phyloP scores from a whole-genome alignment of 1,284 basidiomycete species.

The Violaceomyces palustris region DNA sequence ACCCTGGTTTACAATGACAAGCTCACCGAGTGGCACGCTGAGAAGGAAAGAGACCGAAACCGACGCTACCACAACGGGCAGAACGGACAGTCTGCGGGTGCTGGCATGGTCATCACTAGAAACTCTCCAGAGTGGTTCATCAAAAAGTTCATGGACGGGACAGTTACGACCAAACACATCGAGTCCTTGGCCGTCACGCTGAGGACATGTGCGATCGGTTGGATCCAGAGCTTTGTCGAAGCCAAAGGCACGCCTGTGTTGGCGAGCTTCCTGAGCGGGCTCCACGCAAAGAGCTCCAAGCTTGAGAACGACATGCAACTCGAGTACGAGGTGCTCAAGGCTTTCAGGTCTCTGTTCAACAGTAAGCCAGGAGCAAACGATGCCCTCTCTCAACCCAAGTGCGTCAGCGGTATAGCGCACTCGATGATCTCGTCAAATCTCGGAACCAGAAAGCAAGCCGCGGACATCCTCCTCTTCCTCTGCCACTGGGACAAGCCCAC shows the following conservation, averaged over 20 bases:
- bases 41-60: constrained; percentile 39
- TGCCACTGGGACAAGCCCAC: constrained; percentile 56
- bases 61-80: constrained; percentile 52
- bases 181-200: constrained; percentile 72
- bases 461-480: constrained; percentile 66
- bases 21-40: constrained; percentile 68
- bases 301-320: constrained; percentile 64
- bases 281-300: constrained; percentile 44
- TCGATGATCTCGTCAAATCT: constrained; percentile 80
- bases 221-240: constrained; percentile 57
- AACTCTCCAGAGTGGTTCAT: constrained; percentile 64
- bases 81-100: constrained; percentile 56
- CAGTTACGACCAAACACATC: constrained; percentile 75
- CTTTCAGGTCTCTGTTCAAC: constrained; percentile 78
- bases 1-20: constrained; percentile 79
- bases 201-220: constrained; percentile 56
- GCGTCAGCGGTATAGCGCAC: constrained; percentile 76
- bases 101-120: constrained; percentile 42
- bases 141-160: constrained; percentile 78
- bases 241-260: constrained; percentile 68
- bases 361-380: constrained; percentile 70
- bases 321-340: constrained; percentile 86
- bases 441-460: constrained; percentile 70
- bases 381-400: constrained; percentile 69
- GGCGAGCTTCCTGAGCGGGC: constrained; percentile 63